Base-by-base conservation (phyloP, 140 eudicot species). In the Artemisia princeps region DNA sequence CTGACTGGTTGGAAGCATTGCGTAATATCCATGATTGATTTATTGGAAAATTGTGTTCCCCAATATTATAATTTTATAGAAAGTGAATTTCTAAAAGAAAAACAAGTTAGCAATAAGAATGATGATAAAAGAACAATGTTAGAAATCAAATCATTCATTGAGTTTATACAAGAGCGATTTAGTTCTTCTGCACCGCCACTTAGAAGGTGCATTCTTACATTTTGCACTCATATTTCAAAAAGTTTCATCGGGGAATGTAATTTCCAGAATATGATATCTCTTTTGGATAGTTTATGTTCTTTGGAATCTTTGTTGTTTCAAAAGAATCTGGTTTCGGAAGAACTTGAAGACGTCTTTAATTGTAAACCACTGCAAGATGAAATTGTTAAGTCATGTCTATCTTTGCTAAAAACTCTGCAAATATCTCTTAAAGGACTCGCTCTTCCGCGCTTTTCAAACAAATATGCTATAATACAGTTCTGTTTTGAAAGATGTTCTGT, bases 1-100 rank as follows among this genome's bases (percentile, higher is more conserved):
- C 37, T 63, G 9, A 86, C 79, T 30, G 96, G 96, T 33, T 88
- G 94, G 96, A 85, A 40, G 68, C 75, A 77, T 30, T 83, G 84
- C 62, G 19, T 86, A 6, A 22, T 51, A 19, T 54, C 83, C 8
- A 86, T 86, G 94, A 71, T 65, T 24, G 82, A 74, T 71, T 82
- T 86, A 45, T 86, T 89, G 13, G 78, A 89, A 63, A 56, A 70
- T 70, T 67, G 85, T 80, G 85, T 82, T 66, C 77, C 83, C 30
- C 72, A 74, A 49, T 70, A 76, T 74, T 20, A 59, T 16, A 60
- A 62, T 50, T 78, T 54, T 58, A 71, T 76, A 23, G 83, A 78
- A 6, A 78, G 75, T 40, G 84, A 77, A 60, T 6, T 12, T 60
- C 49, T 74, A 3, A 55, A 42, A 12, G 62, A 58, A 40, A 28